These are phyloP conservation scores for Polychytrium aggregatum DNA, from an alignment of 192 early-diverging fungal species.

Conservation along the genomic window DNA sequence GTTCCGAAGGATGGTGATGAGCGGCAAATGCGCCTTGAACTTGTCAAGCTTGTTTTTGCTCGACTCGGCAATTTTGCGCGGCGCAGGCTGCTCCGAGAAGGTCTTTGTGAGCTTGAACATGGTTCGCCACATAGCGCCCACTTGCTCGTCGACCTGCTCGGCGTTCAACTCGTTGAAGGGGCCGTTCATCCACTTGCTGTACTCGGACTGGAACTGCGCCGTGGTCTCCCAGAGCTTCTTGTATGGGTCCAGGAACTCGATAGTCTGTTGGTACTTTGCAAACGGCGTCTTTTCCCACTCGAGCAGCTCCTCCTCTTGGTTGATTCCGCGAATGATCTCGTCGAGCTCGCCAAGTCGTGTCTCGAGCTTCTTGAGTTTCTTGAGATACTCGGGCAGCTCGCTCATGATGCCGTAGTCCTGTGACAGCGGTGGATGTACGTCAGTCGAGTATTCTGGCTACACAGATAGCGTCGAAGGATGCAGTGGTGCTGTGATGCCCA, in stretches of 20 bases:
- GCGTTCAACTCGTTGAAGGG: constrained; percentile 41
- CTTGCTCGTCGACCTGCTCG: constrained; percentile 38
- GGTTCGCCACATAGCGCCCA: constrained; percentile 31
- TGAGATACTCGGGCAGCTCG: constrained; percentile 45
- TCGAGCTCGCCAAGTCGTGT: constrained; percentile 29
- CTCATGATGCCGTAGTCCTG: constrained; percentile 48
- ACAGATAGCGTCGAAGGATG: too few relatives aligned
- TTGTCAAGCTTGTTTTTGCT: constrained; percentile 50
- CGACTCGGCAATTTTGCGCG: constrained; percentile 46
- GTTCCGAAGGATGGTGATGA: constrained; percentile 41
- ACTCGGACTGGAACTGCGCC: constrained; percentile 37
- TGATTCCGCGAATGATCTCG: constrained; percentile 31
- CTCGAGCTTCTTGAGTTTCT: constrained; percentile 44
- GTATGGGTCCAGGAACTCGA: constrained; percentile 43
- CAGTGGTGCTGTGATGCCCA: too few relatives aligned
- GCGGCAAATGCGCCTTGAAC: constrained; percentile 39
- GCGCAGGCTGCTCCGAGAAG: constrained; percentile 39
- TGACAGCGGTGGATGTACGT: too few relatives aligned
- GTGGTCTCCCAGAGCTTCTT: constrained; percentile 52
- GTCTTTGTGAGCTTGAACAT: constrained; percentile 47
- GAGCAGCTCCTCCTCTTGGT: constrained; percentile 45
- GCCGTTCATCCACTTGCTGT: constrained; percentile 45
- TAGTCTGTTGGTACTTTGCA: constrained; percentile 34
- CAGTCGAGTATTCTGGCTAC: too few relatives aligned
- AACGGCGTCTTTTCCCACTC: constrained; percentile 50